Percentiles rank a stretch among this genome's conserved stretches.
phyloP scores from a whole-genome alignment of 1,284 basidiomycete genomes.

The Pseudozyma hubeiensis region DNA sequence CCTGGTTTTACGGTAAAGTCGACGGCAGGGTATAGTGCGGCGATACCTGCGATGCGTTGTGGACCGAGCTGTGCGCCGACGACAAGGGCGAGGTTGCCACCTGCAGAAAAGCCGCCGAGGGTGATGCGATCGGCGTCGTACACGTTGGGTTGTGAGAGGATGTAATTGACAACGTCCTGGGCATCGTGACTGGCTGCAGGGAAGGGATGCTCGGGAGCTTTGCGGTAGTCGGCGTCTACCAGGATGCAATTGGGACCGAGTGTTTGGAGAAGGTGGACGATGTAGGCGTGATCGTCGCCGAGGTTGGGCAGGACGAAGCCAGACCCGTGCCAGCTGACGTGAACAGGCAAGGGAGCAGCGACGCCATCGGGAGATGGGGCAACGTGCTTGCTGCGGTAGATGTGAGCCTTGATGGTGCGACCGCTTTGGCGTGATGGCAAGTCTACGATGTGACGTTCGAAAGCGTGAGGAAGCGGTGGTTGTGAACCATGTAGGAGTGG shows the following conservation, averaged over 20 bases:
- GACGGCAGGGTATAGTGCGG: conserved; percentile 44
- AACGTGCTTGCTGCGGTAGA: conserved; percentile 43
- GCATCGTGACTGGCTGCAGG: conserved; percentile 53
- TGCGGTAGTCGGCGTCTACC: conserved; percentile 63
- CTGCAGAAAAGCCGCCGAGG: conserved; percentile 60
- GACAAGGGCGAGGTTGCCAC: conserved; percentile 60
- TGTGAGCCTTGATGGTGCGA: conserved; percentile 43
- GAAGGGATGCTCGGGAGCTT: conserved; percentile 63
- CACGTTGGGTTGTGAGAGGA: conserved; percentile 36
- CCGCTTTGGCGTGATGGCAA: conserved; percentile 50
- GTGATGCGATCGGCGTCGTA: conserved; percentile 49
- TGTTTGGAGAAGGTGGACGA: conserved; percentile 15
- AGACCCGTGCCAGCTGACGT: conserved; percentile 45
- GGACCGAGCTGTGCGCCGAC: conserved; percentile 38
- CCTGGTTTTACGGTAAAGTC: conserved; percentile 49
- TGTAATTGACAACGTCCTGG: conserved; percentile 45
- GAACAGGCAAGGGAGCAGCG: conserved; percentile 30
- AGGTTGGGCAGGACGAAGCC: conserved; percentile 47
- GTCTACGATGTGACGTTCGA: conserved; percentile 26
- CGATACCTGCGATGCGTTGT: conserved; percentile 45
- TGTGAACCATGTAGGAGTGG: conserved; percentile 14
- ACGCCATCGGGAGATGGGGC: conserved; percentile 18
- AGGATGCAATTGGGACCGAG: conserved; percentile 37
- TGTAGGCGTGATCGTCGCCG: conserved; percentile 40
- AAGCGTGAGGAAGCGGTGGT: conserved; percentile 19